A percentile compares a stretch with the other conserved stretches of the same genome.
These are phyloP conservation scores for Verticillium zaregamsianum DNA, from an alignment of 2,329 filamentous ascomycete genomes.

Conservation along the genomic window DNA sequence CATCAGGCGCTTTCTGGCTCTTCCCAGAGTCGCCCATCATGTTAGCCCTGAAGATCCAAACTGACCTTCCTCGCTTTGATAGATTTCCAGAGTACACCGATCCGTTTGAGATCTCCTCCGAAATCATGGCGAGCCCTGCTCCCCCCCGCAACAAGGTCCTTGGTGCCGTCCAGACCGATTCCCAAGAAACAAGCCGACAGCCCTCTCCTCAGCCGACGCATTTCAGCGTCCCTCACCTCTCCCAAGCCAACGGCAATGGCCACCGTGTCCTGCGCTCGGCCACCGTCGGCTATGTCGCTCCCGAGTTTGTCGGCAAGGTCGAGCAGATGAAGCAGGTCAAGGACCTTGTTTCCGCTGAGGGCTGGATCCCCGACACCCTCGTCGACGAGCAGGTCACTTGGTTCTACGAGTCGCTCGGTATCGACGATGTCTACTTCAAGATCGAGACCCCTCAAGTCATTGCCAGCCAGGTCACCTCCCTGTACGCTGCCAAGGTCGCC, in stretches of 20 bases:
- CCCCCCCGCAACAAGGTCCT: constrained; percentile 35
- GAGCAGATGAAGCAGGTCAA: constrained; percentile 89
- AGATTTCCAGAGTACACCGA: constrained; percentile 43
- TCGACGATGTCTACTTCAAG: constrained; percentile 97
- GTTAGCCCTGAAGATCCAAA: constrained; percentile 31
- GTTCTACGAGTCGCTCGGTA: constrained; percentile 98
- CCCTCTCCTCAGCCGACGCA: constrained; percentile 89
- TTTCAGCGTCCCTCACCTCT: constrained; percentile 63
- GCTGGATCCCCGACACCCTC: constrained; percentile 81
- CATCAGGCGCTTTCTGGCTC: not conserved
- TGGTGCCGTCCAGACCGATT: constrained; percentile 33
- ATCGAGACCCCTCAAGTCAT: constrained; percentile 84
- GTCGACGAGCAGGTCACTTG: constrained; percentile 83
- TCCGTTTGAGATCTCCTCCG: constrained; percentile 25
- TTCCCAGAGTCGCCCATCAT: constrained; percentile 19
- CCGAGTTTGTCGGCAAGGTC: constrained; percentile 87
- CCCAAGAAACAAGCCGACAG: constrained; percentile 49
- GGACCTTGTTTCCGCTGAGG: constrained; percentile 70
- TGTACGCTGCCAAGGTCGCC: constrained; percentile 95
- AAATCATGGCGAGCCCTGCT: constrained; percentile 27
- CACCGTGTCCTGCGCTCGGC: constrained; percentile 79
- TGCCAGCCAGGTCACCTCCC: constrained; percentile 88
- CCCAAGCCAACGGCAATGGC: constrained; percentile 50
- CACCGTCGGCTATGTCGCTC: constrained; percentile 90
- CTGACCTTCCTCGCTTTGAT: constrained; percentile 34